A percentile compares a stretch with the other conserved stretches of the same genome.
Evolutionary conservation across 2,329 filamentous ascomycete species (phyloP).

Genomic region (Triangularia verruculosa): DNA sequence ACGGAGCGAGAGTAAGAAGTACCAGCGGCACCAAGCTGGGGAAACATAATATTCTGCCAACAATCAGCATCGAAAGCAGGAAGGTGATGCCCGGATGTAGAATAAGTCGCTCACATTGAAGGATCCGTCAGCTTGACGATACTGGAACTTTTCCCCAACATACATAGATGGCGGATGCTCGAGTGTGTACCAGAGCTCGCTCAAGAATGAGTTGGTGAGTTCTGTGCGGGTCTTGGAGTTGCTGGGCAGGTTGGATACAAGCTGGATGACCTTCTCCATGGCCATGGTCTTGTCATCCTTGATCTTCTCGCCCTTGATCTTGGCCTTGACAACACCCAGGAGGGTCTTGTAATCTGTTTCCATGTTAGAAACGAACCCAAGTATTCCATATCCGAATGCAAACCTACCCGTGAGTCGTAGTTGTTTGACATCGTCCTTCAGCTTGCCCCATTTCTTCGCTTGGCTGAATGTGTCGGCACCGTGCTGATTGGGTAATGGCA

Average conservation of each 20-base stretch:
- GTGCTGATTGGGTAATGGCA: slow-evolving; percentile 61
- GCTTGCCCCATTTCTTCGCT: slow-evolving; percentile 46
- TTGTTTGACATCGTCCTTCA: slow-evolving; percentile 56
- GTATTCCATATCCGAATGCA: neutral
- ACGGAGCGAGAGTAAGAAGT: slow-evolving; percentile 66
- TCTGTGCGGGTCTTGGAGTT: slow-evolving; percentile 59
- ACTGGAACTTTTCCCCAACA: slow-evolving; percentile 59
- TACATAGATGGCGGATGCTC: slow-evolving; percentile 70
- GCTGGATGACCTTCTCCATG: slow-evolving; percentile 70
- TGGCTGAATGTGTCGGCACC: slow-evolving; percentile 60
- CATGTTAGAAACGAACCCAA: neutral
- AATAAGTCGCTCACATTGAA: slow-evolving; percentile 63
- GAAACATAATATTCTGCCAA: slow-evolving; percentile 59
- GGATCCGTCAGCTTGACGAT: slow-evolving; percentile 67
- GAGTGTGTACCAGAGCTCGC: slow-evolving; percentile 67
- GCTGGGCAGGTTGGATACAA: slow-evolving; percentile 63
- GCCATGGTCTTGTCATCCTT: slow-evolving; percentile 74
- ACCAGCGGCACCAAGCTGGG: slow-evolving; percentile 64
- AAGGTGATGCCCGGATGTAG: neutral
- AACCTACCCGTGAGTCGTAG: slow-evolving; percentile 46
- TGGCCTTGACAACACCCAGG: slow-evolving; percentile 56
- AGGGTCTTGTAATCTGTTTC: slow-evolving; percentile 61
- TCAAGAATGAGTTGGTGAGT: slow-evolving; percentile 66
- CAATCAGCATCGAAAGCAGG: neutral
- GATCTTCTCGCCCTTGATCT: slow-evolving; percentile 60